Evolutionary conservation across 73 alveolate species (phyloP).

Genomic region (Symbiodinium pilosum): DNA sequence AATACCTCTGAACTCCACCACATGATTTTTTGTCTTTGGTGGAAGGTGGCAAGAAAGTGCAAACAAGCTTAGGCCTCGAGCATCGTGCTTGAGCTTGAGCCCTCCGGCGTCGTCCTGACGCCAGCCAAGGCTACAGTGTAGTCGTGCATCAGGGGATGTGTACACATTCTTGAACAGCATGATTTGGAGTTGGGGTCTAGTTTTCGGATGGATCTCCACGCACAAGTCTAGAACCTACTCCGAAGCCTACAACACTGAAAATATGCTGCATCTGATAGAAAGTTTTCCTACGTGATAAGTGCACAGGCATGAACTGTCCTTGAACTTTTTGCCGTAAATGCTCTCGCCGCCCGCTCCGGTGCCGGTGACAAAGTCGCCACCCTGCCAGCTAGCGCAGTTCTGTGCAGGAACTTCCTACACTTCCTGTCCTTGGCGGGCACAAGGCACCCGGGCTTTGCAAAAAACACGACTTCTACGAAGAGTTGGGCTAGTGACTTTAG

Average conservation of each 20-base stretch:
- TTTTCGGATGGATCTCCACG: not conserved
- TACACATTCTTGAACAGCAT: no score
- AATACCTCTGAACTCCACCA: no score
- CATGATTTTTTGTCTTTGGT: no score
- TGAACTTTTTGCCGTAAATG: constrained; percentile 79
- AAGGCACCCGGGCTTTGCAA: no score
- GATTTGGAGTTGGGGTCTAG: not conserved
- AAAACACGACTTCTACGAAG: no score
- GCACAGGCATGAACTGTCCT: not conserved
- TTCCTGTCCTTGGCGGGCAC: no score
- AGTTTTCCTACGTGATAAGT: no score
- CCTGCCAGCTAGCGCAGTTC: constrained; percentile 16
- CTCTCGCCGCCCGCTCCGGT: constrained; percentile 94
- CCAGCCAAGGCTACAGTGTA: not conserved
- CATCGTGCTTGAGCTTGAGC: constrained; percentile 74
- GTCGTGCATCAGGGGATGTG: no score
- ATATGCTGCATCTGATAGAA: not conserved
- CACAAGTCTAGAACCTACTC: not conserved
- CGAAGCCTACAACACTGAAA: not conserved
- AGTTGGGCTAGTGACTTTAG: no score
- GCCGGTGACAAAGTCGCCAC: constrained; percentile 87
- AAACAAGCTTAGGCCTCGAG: no score
- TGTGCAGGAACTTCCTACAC: no score
- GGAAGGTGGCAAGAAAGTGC: no score
- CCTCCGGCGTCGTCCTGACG: constrained; percentile 74